phyloP scores from a whole-genome alignment of 352 stramenopile genomes.

The Pythium dissotocum region DNA sequence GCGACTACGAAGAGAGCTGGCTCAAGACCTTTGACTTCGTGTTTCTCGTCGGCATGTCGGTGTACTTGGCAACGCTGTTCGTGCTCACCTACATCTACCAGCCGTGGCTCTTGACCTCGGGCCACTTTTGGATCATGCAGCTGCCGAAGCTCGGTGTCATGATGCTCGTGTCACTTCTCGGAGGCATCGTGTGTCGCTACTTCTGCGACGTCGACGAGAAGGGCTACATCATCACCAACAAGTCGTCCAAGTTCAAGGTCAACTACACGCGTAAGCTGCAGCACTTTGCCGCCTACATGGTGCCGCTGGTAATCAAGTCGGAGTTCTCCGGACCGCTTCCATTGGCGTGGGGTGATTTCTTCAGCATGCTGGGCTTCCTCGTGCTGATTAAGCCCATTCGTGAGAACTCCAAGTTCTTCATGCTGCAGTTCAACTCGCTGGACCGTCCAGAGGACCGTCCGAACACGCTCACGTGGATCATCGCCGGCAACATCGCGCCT shows the following conservation, averaged over 20 bases:
- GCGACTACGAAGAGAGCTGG: constrained; percentile 60
- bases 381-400: constrained; percentile 83
- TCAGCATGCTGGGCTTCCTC: constrained; percentile 79
- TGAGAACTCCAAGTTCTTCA: constrained; percentile 80
- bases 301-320: constrained; percentile 75
- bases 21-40: constrained; percentile 57
- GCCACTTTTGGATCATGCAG: constrained; percentile 33
- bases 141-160: constrained; percentile 55
- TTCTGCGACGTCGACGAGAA: constrained; percentile 83
- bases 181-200: constrained; percentile 77
- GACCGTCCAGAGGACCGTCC: constrained; percentile 82
- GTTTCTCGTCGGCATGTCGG: constrained; percentile 53
- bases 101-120: constrained; percentile 41
- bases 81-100: constrained; percentile 53
- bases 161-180: constrained; percentile 69
- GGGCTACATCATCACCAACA: constrained; percentile 83
- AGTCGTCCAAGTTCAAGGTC: constrained; percentile 80
- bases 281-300: constrained; percentile 76
- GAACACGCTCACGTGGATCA: constrained; percentile 38
- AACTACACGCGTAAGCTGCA: constrained; percentile 88
- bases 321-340: constrained; percentile 54
- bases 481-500: constrained; percentile 50
- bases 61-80: constrained; percentile 45
- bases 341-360: constrained; percentile 82
- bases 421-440: constrained; percentile 88